phyloP scores from a whole-genome alignment of 78 protist species.

The Speleostelium caveatum region DNA sequence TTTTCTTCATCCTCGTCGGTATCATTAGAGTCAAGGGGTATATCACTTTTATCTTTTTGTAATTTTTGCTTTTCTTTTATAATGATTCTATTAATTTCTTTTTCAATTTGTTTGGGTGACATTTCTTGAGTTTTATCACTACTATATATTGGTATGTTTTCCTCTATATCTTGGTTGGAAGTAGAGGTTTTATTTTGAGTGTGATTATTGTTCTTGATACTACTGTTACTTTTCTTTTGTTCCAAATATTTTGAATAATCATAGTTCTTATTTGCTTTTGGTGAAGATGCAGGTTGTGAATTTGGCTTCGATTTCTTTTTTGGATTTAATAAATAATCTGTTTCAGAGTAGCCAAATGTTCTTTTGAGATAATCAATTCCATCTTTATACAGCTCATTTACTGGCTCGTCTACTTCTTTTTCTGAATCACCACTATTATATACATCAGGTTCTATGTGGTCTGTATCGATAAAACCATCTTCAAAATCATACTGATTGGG shows the following conservation, averaged over 20 bases:
- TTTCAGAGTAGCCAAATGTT: background rate
- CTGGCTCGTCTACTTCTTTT: conserved; percentile 7
- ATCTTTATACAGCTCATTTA: conserved; percentile 29
- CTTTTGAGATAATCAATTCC: conserved; percentile 42
- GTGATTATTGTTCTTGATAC: too few relatives aligned
- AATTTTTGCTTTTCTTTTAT: background rate
- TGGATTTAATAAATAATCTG: background rate
- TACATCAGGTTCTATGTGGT: background rate
- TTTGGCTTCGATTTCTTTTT: background rate
- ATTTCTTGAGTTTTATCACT: conserved; percentile 23
- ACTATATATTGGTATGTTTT: background rate
- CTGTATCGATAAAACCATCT: conserved; percentile 43
- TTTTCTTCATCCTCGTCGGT: conserved; percentile 21
- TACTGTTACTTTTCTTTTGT: too few relatives aligned
- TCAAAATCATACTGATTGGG: conserved; percentile 56
- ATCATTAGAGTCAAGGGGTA: background rate
- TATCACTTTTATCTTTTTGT: background rate
- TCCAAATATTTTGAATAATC: background rate
- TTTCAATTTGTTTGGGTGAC: conserved; percentile 21
- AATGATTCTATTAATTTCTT: conserved; percentile 21
- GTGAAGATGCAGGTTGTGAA: background rate
- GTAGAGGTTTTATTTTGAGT: background rate
- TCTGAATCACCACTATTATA: background rate
- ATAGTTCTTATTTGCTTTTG: background rate
- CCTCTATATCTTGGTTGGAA: background rate